These are phyloP conservation scores for Calonectria henricotiae DNA, from an alignment of 2,329 filamentous ascomycete genomes.

Conservation along the genomic window DNA sequence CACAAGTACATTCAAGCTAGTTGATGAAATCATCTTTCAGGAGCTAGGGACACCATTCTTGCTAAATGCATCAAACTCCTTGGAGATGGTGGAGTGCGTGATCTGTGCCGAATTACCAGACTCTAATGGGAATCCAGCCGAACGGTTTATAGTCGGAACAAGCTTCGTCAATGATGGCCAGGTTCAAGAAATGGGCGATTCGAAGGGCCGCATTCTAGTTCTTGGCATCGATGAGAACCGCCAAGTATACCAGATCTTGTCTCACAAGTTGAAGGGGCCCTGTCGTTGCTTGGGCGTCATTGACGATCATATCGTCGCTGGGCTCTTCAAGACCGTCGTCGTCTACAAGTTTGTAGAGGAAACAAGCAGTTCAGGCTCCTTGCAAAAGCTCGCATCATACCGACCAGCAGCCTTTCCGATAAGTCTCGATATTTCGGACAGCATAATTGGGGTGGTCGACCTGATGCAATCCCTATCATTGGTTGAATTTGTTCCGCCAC, in stretches of 20 bases:
- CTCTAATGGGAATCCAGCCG: slow-evolving; percentile 70
- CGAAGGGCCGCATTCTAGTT: slow-evolving; percentile 83
- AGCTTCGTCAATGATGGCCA: slow-evolving; percentile 80
- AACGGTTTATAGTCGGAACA: slow-evolving; percentile 94
- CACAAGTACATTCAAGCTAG: slow-evolving; percentile 86
- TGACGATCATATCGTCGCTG: slow-evolving; percentile 85
- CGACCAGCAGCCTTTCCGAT: slow-evolving; percentile 88
- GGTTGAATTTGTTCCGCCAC: slow-evolving; percentile 77
- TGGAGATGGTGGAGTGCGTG: slow-evolving; percentile 88
- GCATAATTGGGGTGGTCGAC: slow-evolving; percentile 87
- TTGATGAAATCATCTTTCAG: slow-evolving; percentile 91
- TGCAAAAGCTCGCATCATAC: slow-evolving; percentile 83
- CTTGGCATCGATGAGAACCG: slow-evolving; percentile 86
- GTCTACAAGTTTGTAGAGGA: slow-evolving; percentile 72
- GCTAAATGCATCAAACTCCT: slow-evolving; percentile 66
- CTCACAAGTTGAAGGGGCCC: slow-evolving; percentile 81
- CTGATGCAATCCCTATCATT: slow-evolving; percentile 94
- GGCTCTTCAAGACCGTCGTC: slow-evolving; percentile 88
- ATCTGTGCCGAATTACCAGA: slow-evolving; percentile 82
- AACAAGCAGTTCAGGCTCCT: slow-evolving; percentile 69
- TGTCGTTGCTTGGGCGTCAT: slow-evolving; percentile 86
- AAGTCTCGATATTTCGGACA: slow-evolving; percentile 82
- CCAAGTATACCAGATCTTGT: slow-evolving; percentile 80
- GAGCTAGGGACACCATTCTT: slow-evolving; percentile 80
- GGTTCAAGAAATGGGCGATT: slow-evolving; percentile 64